Evolutionary conservation across 495 filamentous ascomycete species (phyloP), one percentile per base, ranked within the genome.

Genomic region (Penicillium malachiteum): DNA sequence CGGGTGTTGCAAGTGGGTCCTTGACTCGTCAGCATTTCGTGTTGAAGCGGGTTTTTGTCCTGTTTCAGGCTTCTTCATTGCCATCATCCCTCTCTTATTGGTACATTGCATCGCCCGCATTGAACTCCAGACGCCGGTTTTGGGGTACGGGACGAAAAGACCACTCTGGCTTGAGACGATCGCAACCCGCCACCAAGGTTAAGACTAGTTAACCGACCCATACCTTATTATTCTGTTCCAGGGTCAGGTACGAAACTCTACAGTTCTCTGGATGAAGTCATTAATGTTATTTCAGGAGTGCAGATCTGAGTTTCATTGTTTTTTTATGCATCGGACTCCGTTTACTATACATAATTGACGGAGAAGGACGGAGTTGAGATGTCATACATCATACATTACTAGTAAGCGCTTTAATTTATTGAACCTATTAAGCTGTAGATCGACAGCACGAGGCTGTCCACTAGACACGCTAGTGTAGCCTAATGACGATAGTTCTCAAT

Each of bases 21-120:
- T 14, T 31, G 14, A 44, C 40, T 57, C 54, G 55, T 57, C 59
- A 62, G 55, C 55, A n/a, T 46, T 57, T 61, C 47, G 50, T 43
- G 16, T 42, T 4, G 30, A 32, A 32, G 26, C 41, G 33, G 16
- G 38, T 39, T 42, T 21, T 52, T 47, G 47, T n/a, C 21, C 38
- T 32, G 58, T 57, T 61, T 54, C 58, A 61, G 12, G 47, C 48
- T 44, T 58, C 35, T 42, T 42, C 39, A 32, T 2, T 38, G 3
- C 16, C 30, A 33, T 14, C 8, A 40, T 16, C 1, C 37, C 21
- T 11, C 5, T 46, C 7, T 34, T 26, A 52, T 52, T 44, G 39
- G 39, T 32, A 7, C 16, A 7, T 21, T 5, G 18, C 8, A 37
- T 39, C 48, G 18, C 14, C 17, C 14, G 31, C 32, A 37, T 38